Evolutionary conservation across 148 eudicot species (phyloP).

Genomic region (Nyssa sinensis): DNA sequence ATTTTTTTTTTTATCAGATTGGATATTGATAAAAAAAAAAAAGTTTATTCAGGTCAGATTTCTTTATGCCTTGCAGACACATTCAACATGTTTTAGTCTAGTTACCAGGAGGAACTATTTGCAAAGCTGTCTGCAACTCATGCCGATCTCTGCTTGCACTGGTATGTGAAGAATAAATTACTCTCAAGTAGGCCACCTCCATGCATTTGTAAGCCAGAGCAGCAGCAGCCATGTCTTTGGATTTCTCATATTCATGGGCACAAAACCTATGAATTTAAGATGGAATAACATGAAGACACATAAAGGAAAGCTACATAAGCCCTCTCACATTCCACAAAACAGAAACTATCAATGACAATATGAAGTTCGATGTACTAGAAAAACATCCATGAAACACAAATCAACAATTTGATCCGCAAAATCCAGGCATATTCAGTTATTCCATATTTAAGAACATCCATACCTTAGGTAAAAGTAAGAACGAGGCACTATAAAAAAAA

Average conservation of each 20-base stretch:
- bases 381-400: not conserved
- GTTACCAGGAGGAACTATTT: conserved; percentile 76
- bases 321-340: conserved; percentile 3
- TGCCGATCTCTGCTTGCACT: conserved; percentile 67
- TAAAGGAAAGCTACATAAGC: conserved; percentile 11
- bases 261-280: conserved; percentile 52
- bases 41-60: not conserved
- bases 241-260: conserved; percentile 87
- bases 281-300: conserved; percentile 6
- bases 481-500: no score
- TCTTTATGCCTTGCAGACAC: not conserved
- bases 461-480: no score
- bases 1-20: no score
- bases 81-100: not conserved
- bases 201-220: conserved; percentile 93
- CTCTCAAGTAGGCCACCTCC: conserved; percentile 91
- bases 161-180: conserved; percentile 59
- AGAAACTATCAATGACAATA: conserved; percentile 2
- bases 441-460: not conserved
- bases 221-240: conserved; percentile 88
- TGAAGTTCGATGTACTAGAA: not conserved
- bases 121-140: conserved; percentile 74
- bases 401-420: not conserved
- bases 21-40: not conserved
- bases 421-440: not conserved